Base-by-base conservation (phyloP, 2,329 filamentous ascomycete genomes). In the Colletotrichum musae region DNA sequence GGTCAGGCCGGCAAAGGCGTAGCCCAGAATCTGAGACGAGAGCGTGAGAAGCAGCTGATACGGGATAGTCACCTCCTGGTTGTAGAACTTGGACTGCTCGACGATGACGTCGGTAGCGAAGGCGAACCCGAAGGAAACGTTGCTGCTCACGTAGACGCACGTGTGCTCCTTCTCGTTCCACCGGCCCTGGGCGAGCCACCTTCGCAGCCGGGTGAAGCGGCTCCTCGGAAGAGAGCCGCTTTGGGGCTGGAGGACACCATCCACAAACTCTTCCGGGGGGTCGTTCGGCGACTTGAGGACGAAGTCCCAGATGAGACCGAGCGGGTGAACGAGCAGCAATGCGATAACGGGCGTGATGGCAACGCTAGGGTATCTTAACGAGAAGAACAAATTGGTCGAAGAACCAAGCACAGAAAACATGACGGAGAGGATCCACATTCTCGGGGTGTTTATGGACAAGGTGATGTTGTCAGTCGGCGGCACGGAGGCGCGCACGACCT, bases 111-210 rank as follows among this genome's bases (percentile, higher is more conserved):
- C 93, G 32, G 94, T 96, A 7, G 93, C 93, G 80, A 96, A 96
- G 28, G 94, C 93, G 80, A 96, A 96, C 2, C 93, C 94, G 77
- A 96, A 96, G 21, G 93, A 94, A 50, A 96, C 93, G 77, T 96
- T 96, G 81, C 93, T 95, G 84, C 92, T 94, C 74, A 96, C 94
- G 74, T 96, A 96, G 59, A 96, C 93, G 77, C 93, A 96, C 50
- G 92, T 93, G 79, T 96, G 94, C 78, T 96, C 93, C 78, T 96
- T 96, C 77, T 94, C 91, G 76, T 96, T 96, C 94, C 94, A 96
- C 43, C 83, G 86, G 3, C 93, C 93, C 79, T 95, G 93, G 1
- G 90, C 91, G 32, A 95, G 84, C 93, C 93, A 96, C 43, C 92
- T 83, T 54, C 93, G 89, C 67, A 91, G 77, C 4, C 86, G 84